These are phyloP conservation scores for Hemisphaericaspora lyxosophila DNA, from an alignment of 1,139 yeast genomes.

Conservation along the genomic window DNA sequence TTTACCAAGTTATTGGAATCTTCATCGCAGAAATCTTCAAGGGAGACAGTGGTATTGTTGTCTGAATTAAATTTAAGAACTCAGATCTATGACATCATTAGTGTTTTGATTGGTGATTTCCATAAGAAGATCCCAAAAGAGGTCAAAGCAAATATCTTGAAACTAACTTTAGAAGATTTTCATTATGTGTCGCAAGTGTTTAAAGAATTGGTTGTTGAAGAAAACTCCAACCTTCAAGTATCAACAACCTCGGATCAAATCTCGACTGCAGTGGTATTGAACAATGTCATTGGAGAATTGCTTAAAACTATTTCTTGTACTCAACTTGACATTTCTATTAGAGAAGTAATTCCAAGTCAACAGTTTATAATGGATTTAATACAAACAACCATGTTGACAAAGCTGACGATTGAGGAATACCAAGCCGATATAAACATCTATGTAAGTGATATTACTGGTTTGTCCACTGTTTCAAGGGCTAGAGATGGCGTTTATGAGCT, in stretches of 20 bases:
- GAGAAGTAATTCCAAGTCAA: slow-evolving; percentile 11
- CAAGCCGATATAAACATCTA: slow-evolving; percentile 62
- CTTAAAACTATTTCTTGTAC: slow-evolving; percentile 26
- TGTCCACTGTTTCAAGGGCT: slow-evolving; percentile 46
- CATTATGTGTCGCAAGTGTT: slow-evolving; percentile 17
- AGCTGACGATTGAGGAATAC: slow-evolving; percentile 31
- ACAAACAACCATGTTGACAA: slow-evolving; percentile 26
- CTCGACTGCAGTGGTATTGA: slow-evolving; percentile 10
- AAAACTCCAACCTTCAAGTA: not conserved
- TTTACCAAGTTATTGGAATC: slow-evolving; percentile 20
- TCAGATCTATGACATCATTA: slow-evolving; percentile 30
- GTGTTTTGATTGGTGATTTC: slow-evolving; percentile 32
- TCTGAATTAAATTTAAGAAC: slow-evolving; percentile 24
- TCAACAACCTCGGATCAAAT: not conserved
- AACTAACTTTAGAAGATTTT: slow-evolving; percentile 24
- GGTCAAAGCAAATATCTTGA: slow-evolving; percentile 18
- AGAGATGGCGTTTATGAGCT: slow-evolving; percentile 58
- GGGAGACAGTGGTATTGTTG: slow-evolving; percentile 12
- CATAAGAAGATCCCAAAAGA: slow-evolving; percentile 27
- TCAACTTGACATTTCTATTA: slow-evolving; percentile 27
- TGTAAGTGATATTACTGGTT: slow-evolving; percentile 72
- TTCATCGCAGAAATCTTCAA: slow-evolving; percentile 20
- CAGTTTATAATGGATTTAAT: slow-evolving; percentile 24
- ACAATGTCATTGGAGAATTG: slow-evolving; percentile 21
- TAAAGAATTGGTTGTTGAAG: slow-evolving; percentile 10